phyloP scores from a whole-genome alignment of 2,329 filamentous ascomycete species.

The Pestalotiopsis sp. region DNA sequence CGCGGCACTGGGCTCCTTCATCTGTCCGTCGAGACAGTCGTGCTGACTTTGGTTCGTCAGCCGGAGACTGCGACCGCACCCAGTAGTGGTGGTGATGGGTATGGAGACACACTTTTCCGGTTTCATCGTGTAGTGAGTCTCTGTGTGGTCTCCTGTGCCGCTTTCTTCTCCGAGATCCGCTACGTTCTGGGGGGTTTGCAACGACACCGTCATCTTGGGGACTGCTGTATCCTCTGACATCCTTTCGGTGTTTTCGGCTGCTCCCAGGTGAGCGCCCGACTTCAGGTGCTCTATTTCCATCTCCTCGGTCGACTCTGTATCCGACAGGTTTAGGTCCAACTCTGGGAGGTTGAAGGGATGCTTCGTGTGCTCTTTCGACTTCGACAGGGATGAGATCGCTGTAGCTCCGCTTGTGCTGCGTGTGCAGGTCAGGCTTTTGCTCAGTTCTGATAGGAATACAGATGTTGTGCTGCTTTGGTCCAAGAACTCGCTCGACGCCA shows the following conservation, averaged over 20 bases:
- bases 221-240: background rate
- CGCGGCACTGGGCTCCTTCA: conserved; percentile 10
- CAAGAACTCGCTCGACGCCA: conserved; percentile 6
- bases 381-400: conserved; percentile 42
- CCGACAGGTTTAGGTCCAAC: conserved; percentile 27
- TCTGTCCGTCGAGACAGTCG: background rate
- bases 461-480: conserved; percentile 17
- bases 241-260: background rate
- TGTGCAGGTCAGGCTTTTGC: conserved; percentile 13
- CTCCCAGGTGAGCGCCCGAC: background rate
- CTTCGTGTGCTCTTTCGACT: conserved; percentile 30
- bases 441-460: conserved; percentile 17
- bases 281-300: background rate
- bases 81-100: conserved; percentile 67
- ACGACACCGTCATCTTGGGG: background rate
- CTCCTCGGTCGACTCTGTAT: conserved; percentile 15
- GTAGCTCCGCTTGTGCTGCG: conserved; percentile 29
- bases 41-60: background rate
- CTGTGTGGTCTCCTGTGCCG: conserved; percentile 10
- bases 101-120: conserved; percentile 49
- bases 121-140: conserved; percentile 14
- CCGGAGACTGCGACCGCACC: conserved; percentile 39
- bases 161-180: conserved; percentile 12
- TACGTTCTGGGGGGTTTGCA: background rate
- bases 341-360: conserved; percentile 27